A percentile compares a stretch with the other conserved stretches of the same genome.
These are phyloP conservation scores for Stenogyne calaminthoides DNA, from an alignment of 305 asterid genomes.

Conservation along the genomic window DNA sequence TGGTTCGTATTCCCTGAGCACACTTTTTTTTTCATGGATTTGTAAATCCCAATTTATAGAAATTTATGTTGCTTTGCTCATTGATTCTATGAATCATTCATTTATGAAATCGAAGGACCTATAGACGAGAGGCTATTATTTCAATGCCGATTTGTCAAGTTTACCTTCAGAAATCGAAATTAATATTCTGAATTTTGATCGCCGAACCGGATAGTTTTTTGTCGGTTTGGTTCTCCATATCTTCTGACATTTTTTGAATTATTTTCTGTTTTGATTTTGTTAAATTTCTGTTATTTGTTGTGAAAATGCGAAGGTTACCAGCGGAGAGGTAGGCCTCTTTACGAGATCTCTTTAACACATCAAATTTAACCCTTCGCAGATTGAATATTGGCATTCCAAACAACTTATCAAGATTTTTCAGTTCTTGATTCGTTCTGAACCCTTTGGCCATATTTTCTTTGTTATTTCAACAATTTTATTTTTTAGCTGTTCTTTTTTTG, in stretches of 20 bases:
- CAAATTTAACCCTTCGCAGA: conserved; percentile 41
- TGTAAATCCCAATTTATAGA: neutral
- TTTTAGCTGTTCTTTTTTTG: too few relatives aligned
- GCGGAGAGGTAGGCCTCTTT: conserved; percentile 46
- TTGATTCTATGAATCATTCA: too few relatives aligned
- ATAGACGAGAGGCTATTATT: conserved; percentile 43
- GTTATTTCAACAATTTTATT: too few relatives aligned
- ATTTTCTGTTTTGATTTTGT: too few relatives aligned
- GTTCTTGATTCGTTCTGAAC: conserved; percentile 46
- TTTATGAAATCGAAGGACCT: conserved; percentile 53
- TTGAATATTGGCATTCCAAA: conserved; percentile 30
- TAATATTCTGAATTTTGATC: conserved; percentile 36
- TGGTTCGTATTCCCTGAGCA: conserved; percentile 66
- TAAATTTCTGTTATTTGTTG: neutral
- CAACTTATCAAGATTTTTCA: conserved; percentile 9
- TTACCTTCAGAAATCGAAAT: conserved; percentile 46
- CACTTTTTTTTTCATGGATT: neutral
- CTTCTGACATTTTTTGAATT: conserved; percentile 31
- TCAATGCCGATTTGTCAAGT: conserved; percentile 52
- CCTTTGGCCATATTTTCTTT: conserved; percentile 47
- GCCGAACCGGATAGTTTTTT: conserved; percentile 32
- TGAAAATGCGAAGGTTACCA: conserved; percentile 49
- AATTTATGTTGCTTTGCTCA: too few relatives aligned
- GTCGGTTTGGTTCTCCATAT: conserved; percentile 42
- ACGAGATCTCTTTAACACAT: conserved; percentile 51